A percentile compares a stretch with the other conserved stretches of the same genome.
phyloP scores from a whole-genome alignment of 345 rosid species.

The Leavenworthia alabamica region DNA sequence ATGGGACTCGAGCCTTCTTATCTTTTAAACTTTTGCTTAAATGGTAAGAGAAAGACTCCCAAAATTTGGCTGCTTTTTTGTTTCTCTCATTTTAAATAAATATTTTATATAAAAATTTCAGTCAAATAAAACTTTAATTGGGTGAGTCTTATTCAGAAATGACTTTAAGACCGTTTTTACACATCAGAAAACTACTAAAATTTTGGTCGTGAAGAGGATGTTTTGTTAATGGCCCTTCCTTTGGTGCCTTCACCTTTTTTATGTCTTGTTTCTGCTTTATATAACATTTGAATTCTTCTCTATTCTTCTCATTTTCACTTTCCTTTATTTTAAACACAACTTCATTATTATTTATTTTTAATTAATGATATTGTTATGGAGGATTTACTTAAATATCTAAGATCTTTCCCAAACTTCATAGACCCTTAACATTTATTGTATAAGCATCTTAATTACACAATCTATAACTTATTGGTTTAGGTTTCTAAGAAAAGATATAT shows the following conservation, averaged over 20 bases:
- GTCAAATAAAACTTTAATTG: constrained; percentile 19
- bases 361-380: not conserved
- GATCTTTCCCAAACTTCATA: constrained; percentile 23
- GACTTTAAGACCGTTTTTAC: constrained; percentile 35
- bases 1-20: constrained; percentile 14
- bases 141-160: constrained; percentile 19
- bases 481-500: not conserved
- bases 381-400: constrained; percentile 1
- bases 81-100: not conserved
- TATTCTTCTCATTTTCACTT: constrained; percentile 16
- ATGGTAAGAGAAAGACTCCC: constrained; percentile 26
- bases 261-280: constrained; percentile 31
- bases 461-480: not conserved
- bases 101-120: not conserved
- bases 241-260: constrained; percentile 15
- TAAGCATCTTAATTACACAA: not conserved
- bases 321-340: constrained; percentile 16
- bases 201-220: constrained; percentile 25
- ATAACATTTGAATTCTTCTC: constrained; percentile 24
- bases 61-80: not conserved
- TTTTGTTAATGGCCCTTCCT: constrained; percentile 16
- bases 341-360: not conserved
- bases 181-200: constrained; percentile 32
- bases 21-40: constrained; percentile 23
- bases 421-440: not conserved